Base-by-base conservation (phyloP, 1,139 yeast genomes). In the Kurtzmaniella quercitrusa region DNA sequence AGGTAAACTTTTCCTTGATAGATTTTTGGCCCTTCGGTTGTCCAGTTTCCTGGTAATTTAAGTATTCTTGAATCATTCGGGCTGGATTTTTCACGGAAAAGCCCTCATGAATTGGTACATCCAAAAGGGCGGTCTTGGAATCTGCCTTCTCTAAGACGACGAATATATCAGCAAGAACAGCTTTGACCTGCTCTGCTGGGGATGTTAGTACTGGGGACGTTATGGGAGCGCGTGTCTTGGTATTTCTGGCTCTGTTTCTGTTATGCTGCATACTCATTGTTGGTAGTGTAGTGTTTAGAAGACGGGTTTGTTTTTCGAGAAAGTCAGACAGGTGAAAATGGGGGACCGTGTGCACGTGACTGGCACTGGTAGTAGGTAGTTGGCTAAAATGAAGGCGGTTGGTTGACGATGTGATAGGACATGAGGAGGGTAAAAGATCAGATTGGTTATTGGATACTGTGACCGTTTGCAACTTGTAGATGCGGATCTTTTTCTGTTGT, bases 11-110 rank as follows among this genome's bases (percentile, higher is more conserved):
- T 8, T 53, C 48, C 9, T 41, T 31, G 18, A 69, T 52, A 34
- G 60, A 53, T 4, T 63, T 61, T 4, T 53, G 48, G 38, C 51
- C 45, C 16, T 41, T 41, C 7, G 43, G 29, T 43, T 51, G 51
- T 25, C 58, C 55, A 8, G 57, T 60, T 2, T 66, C 65, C 14
- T 67, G 43, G 51, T 61, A 70, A 9, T 56, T 56, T 14, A 63
- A 56, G 48, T 72, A 74, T 0, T 83, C 68, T 1, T 59, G 59
- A 33, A 74, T 64, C 21, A 82, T 72, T 33, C 61, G 59, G 4
- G 29, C 14, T 16, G 38, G 39, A 8, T 41, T 27, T n/a, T 36
- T 37, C 31, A 25, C 40, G 10, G 11, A 9, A 15, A 36, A 36
- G 3, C 16, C 39, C 21, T 57, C 50, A 1, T 82, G 69, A 34